Evolutionary conservation across 805 yeast genomes (phyloP), one percentile per base, ranked within the genome.

Genomic region (Metschnikowia reukaufii): DNA sequence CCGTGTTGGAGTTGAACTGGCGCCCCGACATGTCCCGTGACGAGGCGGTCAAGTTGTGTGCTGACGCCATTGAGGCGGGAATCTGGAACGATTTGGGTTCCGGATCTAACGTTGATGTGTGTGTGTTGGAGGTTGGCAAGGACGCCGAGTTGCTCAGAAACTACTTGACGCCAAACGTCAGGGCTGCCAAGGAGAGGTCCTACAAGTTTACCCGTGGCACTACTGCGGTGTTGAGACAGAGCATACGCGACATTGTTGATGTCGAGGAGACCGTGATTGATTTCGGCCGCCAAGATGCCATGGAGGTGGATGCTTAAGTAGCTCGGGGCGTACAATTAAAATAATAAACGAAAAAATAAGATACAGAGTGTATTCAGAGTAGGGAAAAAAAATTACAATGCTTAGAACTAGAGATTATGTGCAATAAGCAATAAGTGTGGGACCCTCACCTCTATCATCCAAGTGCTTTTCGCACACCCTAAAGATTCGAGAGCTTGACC

Each of bases 51-150:
- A 82, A 81, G 57, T 76, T 94, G 44, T 92, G 96, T 51, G 75
- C 96, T 3, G 90, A 88, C 56, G 98, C 98, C 20, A 94, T 94
- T 62, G 88, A 88, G 70, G 89, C 96, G 15, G 99, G 99, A 79
- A 92, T 94, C 61, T 94, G 97, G 96, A 94, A 94, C 69, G 99
- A 94, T 76, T 79, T 92, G 63, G 99, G 99, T 41, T 92, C 98
- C 1, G 99, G 99, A 65, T 94, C 99, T 23, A 94, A 94, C 63
- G 98, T 94, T 31, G 99, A 94, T 66, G 74, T 94, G 52, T 94
- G 98, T 74, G 98, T 94, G 15, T 89, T 94, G 95, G 97, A 92
- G 70, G 73, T 79, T 35, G 96, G 94, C 52, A 83, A 88, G 64
- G 95, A 88, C 66, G 96, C 98, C 8, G 81, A 78, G 51, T 76